Base-by-base conservation (phyloP, 139 green algal genomes). In the Haematococcus lacustris region DNA sequence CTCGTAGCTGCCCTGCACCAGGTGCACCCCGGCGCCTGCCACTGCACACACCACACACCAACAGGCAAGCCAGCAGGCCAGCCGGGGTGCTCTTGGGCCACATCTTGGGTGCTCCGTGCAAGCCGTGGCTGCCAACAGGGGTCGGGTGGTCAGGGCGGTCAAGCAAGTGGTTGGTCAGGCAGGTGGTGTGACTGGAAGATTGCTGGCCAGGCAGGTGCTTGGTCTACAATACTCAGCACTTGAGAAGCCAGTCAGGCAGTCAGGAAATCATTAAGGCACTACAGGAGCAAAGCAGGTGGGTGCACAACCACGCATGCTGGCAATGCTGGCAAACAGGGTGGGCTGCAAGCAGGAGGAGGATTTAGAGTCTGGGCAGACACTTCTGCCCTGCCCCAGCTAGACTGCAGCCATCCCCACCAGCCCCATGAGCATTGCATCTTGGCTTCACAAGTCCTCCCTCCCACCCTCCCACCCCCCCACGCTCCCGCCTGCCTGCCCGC, bases 1-100 rank as follows among this genome's bases (percentile, higher is more conserved):
- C 38, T 96, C 88, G 65, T 98, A 98, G 26, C 66, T 73, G 38
- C 94, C 94, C 34, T 83, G 38, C 39, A 98, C 74, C 25, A 97
- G 71, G 73, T 81, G 82, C 70, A 83, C 21, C 17, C 59, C 79
- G 50, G 87, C 90, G 9, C 81, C 80, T 34, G 69, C 30, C 5
- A 86, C 76, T 38, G 72, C 53, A 51, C 78, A 79, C 26, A 69
- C 62, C 41, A 25, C 78, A 79, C 26, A 69, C 40, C 53, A 68
- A 25, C 26, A 57, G 71, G 7, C 34, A 41, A n/a, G 33, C 17
- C 63, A 50, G 17, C 7, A 28, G 33, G 33, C n/a, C 28, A 28
- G 34, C 13, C 6, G 28, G 25, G 28, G 66, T 9, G 34, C 13
- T n/a, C 13, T 53, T 32, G 3, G 21, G 34, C 37, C 3, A 3